Percentiles rank a stretch among this genome's conserved stretches.
Conservation (phyloP, 139 green algal species). For the Gonium pectorale region DNA sequence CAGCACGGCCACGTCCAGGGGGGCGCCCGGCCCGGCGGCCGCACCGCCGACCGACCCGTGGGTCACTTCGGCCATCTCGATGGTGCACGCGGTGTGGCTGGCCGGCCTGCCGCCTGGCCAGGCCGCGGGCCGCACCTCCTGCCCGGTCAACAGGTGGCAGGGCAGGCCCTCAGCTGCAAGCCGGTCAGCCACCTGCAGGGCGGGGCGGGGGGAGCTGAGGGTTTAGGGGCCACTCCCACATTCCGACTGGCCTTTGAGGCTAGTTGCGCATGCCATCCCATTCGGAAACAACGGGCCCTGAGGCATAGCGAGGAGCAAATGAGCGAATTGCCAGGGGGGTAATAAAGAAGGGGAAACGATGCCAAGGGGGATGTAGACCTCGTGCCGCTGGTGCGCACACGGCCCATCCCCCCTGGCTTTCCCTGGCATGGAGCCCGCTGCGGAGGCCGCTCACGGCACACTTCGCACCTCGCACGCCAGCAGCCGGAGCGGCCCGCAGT, state of each 20-base stretch:
- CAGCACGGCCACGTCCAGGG: conserved; percentile 46
- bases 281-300: too few relatives aligned
- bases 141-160: conserved; percentile 81
- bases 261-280: too few relatives aligned
- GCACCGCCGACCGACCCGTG: background rate
- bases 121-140: conserved; percentile 76
- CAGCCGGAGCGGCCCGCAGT: conserved; percentile 94
- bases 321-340: too few relatives aligned
- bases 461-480: conserved; percentile 73
- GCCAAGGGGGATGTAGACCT: too few relatives aligned
- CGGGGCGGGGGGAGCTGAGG: background rate
- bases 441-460: background rate
- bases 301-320: too few relatives aligned
- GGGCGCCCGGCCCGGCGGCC: background rate
- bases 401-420: too few relatives aligned
- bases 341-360: too few relatives aligned
- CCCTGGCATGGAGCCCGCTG: too few relatives aligned
- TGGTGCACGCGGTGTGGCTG: conserved; percentile 90
- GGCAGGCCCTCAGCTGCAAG: conserved; percentile 62
- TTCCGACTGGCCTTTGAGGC: too few relatives aligned
- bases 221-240: too few relatives aligned
- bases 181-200: conserved; percentile 55
- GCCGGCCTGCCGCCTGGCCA: background rate
- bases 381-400: too few relatives aligned
- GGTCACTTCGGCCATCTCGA: conserved; percentile 91